phyloP scores from a whole-genome alignment of 257 asterid genomes.

The Scutellaria barbata region DNA sequence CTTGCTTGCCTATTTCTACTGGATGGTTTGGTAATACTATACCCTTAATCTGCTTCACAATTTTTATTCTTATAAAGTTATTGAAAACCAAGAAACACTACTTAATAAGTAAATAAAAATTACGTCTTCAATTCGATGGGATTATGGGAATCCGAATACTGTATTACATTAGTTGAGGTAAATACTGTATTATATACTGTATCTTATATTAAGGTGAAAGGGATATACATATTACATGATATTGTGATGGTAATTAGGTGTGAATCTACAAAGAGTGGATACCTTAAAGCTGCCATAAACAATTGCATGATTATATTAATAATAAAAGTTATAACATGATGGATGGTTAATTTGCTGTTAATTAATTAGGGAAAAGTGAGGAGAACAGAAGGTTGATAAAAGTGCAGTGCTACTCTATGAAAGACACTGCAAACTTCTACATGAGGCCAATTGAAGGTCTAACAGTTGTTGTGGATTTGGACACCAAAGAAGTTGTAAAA shows the following conservation, averaged over 20 bases:
- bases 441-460: constrained; percentile 98
- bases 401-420: constrained; percentile 76
- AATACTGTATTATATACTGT: too few relatives aligned
- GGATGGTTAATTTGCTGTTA: background rate
- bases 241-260: too few relatives aligned
- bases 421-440: constrained; percentile 91
- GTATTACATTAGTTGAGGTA: too few relatives aligned
- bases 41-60: background rate
- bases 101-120: too few relatives aligned
- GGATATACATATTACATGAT: too few relatives aligned
- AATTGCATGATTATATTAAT: background rate
- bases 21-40: constrained; percentile 85
- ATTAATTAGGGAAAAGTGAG: constrained; percentile 61
- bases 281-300: too few relatives aligned
- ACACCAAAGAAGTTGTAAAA: constrained; percentile 64
- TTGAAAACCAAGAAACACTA: too few relatives aligned
- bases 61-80: background rate
- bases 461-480: constrained; percentile 77
- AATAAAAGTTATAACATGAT: background rate
- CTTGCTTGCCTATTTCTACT: constrained; percentile 78
- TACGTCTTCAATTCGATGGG: too few relatives aligned
- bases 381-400: constrained; percentile 76
- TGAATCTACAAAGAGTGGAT: too few relatives aligned
- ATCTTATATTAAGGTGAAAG: too few relatives aligned
- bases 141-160: too few relatives aligned